Conservation (phyloP, 2,329 filamentous ascomycete genomes). For the Sclerotinia subarctica region DNA sequence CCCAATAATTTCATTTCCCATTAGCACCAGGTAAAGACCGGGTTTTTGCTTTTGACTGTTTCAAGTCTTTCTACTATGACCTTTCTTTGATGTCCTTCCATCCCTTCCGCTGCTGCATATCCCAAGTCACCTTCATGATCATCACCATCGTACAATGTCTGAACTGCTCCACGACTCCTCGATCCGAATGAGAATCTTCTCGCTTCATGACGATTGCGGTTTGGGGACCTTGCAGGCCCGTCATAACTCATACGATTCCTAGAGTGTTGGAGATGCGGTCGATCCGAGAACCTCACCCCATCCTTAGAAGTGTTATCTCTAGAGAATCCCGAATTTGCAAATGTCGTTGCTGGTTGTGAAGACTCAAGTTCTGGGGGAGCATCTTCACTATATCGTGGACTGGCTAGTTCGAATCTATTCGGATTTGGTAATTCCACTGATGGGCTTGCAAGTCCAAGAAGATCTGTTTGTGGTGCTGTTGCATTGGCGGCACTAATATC, state of each 20-base stretch:
- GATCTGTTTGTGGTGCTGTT: conserved; percentile 57
- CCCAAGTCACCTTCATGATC: conserved; percentile 90
- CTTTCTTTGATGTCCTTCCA: conserved; percentile 86
- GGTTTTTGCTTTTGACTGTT: conserved; percentile 91
- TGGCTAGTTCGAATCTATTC: conserved; percentile 68
- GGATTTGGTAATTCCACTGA: conserved; percentile 53
- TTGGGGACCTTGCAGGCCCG: conserved; percentile 34
- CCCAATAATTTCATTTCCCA: conserved; percentile 13
- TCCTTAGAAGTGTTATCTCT: conserved; percentile 26
- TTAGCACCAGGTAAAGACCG: conserved; percentile 97
- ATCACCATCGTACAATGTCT: conserved; percentile 59
- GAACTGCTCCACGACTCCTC: conserved; percentile 34
- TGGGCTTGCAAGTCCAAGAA: conserved; percentile 54
- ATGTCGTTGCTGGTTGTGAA: conserved; percentile 26
- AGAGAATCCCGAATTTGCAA: conserved; percentile 23
- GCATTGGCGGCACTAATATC: conserved; percentile 76
- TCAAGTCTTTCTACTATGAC: conserved; percentile 96
- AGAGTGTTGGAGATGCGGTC: conserved; percentile 31
- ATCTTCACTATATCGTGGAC: conserved; percentile 38
- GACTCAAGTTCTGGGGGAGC: conserved; percentile 23
- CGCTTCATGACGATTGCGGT: conserved; percentile 24
- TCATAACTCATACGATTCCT: conserved; percentile 39
- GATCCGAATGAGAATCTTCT: conserved; percentile 43
- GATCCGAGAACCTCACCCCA: conserved; percentile 34
- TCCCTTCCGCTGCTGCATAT: conserved; percentile 88